Base-by-base conservation (phyloP, 2,329 filamentous ascomycete genomes). In the Parafenestella ontariensis region DNA sequence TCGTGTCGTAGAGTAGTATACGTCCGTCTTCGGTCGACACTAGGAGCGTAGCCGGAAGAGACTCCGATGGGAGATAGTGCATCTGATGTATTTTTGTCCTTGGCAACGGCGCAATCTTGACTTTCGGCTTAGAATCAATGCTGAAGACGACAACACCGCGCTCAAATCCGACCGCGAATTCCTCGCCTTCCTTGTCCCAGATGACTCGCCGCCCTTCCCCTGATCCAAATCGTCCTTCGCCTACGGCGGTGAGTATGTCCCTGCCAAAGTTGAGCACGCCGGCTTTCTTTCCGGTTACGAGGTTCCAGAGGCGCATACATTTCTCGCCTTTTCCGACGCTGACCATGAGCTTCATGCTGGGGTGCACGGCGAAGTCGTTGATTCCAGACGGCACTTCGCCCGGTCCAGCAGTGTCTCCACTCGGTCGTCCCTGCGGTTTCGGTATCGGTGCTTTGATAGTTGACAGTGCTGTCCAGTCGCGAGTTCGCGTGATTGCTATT, bases 331-430 rank as follows among this genome's bases (percentile, higher is more conserved):
- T 91, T 64, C 91, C 89, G 8, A 98, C 92, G 65, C 87, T 96
- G 56, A 99, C 87, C 91, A 98, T 96, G 46, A 99, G 81, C 79
- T 97, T 98, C 85, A 96, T 91, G 74, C 91, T 96, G 0, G 95
- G 94, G 74, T 99, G 95, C 23, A 99, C 89, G 2, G 94, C 92
- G 74, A 99, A 96, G 74, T 93, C 91, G 74, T 96, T 98, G 64
- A 98, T 87, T 17, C 95, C 95, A n/a, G 88, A 86, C 0, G 93
- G 93, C 23, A 89, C 86, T 43, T 87, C 90, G 17, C 92, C 92
- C 10, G 89, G 85, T 2, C 89, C 88, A 7, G 92, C 92, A 17
- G 94, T 98, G 75, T 97, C 94, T 54, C 94, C 94, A 64, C 88
- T 94, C 9, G 94, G 93, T 59, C 93, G 83, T 26, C 92, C 92